These are phyloP conservation scores for Kokia cookei DNA, from an alignment of 441 rosid species.

Conservation along the genomic window DNA sequence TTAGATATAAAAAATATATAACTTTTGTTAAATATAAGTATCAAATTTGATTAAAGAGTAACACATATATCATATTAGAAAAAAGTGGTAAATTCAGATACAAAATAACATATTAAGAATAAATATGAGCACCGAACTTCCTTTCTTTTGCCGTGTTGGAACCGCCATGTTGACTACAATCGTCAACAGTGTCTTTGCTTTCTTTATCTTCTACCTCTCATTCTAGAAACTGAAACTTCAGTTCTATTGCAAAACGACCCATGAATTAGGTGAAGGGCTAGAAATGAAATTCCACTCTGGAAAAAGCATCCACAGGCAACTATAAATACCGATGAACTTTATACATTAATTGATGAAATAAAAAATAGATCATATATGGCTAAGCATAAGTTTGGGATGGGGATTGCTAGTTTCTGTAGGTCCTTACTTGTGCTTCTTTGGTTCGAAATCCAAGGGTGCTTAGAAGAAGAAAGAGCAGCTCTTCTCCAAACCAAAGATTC, in stretches of 20 bases:
- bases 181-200: neutral
- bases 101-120: too few relatives aligned
- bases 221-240: neutral
- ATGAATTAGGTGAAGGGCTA: neutral
- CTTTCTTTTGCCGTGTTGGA: too few relatives aligned
- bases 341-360: neutral
- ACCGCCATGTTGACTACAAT: neutral
- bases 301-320: neutral
- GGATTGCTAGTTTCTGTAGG: neutral
- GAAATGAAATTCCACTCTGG: neutral
- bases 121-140: too few relatives aligned
- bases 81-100: too few relatives aligned
- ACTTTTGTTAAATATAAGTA: too few relatives aligned
- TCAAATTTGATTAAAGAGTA: too few relatives aligned
- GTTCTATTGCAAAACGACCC: neutral
- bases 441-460: neutral
- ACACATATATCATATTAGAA: too few relatives aligned
- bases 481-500: conserved; percentile 2
- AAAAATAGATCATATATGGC: neutral
- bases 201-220: neutral
- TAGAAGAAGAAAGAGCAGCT: neutral
- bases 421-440: neutral
- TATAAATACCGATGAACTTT: neutral
- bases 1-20: too few relatives aligned
- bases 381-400: neutral